Evolutionary conservation across 108 stramenopile genomes (phyloP).

Genomic region (Schizochytrium sp.): DNA sequence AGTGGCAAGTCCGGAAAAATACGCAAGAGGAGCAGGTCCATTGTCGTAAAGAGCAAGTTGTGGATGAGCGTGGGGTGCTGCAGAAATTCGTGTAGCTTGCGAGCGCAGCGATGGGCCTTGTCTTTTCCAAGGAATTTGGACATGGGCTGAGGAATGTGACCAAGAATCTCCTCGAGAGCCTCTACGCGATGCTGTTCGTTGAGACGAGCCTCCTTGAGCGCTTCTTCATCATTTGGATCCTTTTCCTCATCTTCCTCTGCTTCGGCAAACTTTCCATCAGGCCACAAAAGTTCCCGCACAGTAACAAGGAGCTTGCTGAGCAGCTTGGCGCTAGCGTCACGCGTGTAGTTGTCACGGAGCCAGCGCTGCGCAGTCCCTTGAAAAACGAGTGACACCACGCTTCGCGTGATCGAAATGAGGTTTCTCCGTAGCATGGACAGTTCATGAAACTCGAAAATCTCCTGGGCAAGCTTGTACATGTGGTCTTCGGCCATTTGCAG

Average conservation of each 20-base stretch:
- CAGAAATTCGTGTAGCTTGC: neutral
- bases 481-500: neutral
- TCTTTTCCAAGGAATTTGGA: slow-evolving; percentile 5
- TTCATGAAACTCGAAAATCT: slow-evolving; percentile 12
- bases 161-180: neutral
- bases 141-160: neutral
- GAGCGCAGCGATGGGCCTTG: neutral
- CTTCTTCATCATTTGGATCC: neutral
- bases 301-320: neutral
- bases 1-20: neutral
- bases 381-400: neutral
- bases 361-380: slow-evolving; percentile 7
- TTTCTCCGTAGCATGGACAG: neutral
- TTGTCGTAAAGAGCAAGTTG: neutral
- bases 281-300: neutral
- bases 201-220: neutral
- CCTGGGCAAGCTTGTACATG: slow-evolving; percentile 10
- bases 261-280: neutral
- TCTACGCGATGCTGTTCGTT: neutral
- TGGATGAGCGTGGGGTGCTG: slow-evolving; percentile 7
- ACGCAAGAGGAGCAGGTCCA: neutral
- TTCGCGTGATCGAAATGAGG: neutral
- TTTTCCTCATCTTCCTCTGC: neutral
- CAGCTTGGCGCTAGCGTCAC: neutral
- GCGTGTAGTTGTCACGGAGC: neutral